A percentile compares a stretch with the other conserved stretches of the same genome.
phyloP scores from a whole-genome alignment of 352 stramenopile genomes.

The Phytophthora sansomeana region DNA sequence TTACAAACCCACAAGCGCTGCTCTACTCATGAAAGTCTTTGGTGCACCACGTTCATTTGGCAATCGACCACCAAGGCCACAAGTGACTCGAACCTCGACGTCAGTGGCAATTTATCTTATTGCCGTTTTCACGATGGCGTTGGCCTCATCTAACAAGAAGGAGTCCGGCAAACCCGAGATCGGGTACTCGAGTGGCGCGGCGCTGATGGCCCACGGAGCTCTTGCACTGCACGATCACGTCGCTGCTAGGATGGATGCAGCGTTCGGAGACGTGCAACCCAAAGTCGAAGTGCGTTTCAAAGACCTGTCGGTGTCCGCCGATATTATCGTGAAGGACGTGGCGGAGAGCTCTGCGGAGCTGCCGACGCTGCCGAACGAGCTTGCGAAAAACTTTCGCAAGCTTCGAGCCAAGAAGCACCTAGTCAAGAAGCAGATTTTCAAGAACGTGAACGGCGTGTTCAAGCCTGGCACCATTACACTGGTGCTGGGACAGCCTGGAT shows the following conservation, averaged over 20 bases:
- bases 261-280: slow-evolving; percentile 39
- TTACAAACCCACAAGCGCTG: slow-evolving; percentile 1
- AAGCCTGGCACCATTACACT: slow-evolving; percentile 18
- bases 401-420: slow-evolving; percentile 35
- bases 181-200: slow-evolving; percentile 15
- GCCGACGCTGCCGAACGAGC: slow-evolving; percentile 40
- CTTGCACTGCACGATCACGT: slow-evolving; percentile 42
- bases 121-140: neutral
- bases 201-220: slow-evolving; percentile 36
- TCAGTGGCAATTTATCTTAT: neutral
- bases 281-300: slow-evolving; percentile 55
- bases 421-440: slow-evolving; percentile 29
- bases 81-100: neutral
- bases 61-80: slow-evolving; percentile 12
- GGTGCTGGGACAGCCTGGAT: slow-evolving; percentile 13
- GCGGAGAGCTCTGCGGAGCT: slow-evolving; percentile 26
- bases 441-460: slow-evolving; percentile 11
- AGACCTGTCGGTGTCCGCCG: slow-evolving; percentile 41
- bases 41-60: slow-evolving; percentile 15
- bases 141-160: neutral
- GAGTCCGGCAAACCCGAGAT: slow-evolving; percentile 21
- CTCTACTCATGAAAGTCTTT: slow-evolving; percentile 1
- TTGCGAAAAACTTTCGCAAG: slow-evolving; percentile 39
- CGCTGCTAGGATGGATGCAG: slow-evolving; percentile 30
- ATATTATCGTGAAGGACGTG: slow-evolving; percentile 34